Conservation (phyloP, 208 protist species). For the Lotmaria passim region DNA sequence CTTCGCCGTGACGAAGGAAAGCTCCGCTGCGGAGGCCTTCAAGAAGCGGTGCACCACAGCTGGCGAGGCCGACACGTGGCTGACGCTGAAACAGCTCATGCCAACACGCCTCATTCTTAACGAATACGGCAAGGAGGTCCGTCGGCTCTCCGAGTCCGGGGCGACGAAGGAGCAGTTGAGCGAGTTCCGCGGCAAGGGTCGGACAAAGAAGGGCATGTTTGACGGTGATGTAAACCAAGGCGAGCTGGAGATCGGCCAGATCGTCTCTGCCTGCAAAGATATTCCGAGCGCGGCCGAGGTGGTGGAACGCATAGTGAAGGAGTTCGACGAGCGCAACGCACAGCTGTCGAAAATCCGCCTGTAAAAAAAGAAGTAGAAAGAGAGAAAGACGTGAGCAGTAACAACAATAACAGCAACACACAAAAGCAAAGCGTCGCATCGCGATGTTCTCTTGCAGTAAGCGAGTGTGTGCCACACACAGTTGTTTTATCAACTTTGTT, state of each 20-base stretch:
- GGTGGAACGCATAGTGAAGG: constrained; percentile 54
- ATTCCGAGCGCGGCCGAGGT: constrained; percentile 47
- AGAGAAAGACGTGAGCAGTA: too few species aligned
- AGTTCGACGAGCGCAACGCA: constrained; percentile 45
- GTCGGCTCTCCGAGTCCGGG: constrained; percentile 43
- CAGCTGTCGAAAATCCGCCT: constrained; percentile 29
- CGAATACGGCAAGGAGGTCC: constrained; percentile 55
- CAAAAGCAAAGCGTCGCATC: too few species aligned
- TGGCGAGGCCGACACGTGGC: constrained; percentile 57
- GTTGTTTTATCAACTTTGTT: too few species aligned
- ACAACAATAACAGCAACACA: too few species aligned
- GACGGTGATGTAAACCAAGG: constrained; percentile 60
- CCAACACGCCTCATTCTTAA: constrained; percentile 68
- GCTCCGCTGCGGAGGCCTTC: constrained; percentile 51
- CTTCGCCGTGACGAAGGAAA: constrained; percentile 75
- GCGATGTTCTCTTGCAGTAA: too few species aligned
- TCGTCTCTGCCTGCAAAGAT: constrained; percentile 48
- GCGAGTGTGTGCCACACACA: background rate
- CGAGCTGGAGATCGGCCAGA: constrained; percentile 75
- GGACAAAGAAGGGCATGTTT: constrained; percentile 59
- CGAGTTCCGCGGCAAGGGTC: constrained; percentile 49
- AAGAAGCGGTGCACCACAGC: constrained; percentile 51
- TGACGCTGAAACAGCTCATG: constrained; percentile 70
- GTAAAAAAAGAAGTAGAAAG: constrained; percentile 9
- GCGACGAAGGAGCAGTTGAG: constrained; percentile 46